Percentiles rank a stretch among this genome's conserved stretches.
phyloP scores from a whole-genome alignment of 2,329 filamentous ascomycete species.

The Aureobasidium mangrovei region DNA sequence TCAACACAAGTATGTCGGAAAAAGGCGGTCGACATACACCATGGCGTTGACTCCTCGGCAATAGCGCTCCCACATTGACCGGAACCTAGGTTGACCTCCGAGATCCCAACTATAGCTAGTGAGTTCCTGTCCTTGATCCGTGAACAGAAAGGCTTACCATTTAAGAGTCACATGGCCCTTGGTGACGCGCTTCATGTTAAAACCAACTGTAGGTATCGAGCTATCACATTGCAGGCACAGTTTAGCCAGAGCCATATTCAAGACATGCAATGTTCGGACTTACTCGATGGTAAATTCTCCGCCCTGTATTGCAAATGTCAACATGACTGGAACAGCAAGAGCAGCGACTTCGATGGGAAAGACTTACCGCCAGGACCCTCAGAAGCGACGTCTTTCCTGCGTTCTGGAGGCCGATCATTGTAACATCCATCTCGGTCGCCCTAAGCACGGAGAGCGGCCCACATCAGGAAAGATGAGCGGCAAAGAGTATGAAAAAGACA shows the following conservation, averaged over 20 bases:
- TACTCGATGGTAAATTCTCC: constrained; percentile 99
- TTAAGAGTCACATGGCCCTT: constrained; percentile 97
- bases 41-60: constrained; percentile 96
- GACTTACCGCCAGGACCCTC: constrained; percentile 84
- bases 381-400: constrained; percentile 94
- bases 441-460: constrained; percentile 40
- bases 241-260: constrained; percentile 22
- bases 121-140: not conserved
- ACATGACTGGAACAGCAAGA: not conserved
- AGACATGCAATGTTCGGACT: constrained; percentile 34
- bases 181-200: constrained; percentile 98
- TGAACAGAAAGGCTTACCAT: constrained; percentile 47
- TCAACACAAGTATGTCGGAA: not conserved
- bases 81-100: constrained; percentile 90
- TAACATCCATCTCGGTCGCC: constrained; percentile 99
- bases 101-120: constrained; percentile 67
- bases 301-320: constrained; percentile 50
- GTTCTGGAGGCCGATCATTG: constrained; percentile 97
- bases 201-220: constrained; percentile 95
- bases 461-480: constrained; percentile 51
- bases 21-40: constrained; percentile 47
- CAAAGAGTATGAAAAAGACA: constrained; percentile 27
- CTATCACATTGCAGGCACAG: constrained; percentile 37
- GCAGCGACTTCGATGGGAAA: not conserved
- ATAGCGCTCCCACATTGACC: constrained; percentile 99